Evolutionary conservation across 2,329 filamentous ascomycete species (phyloP), one percentile per base, ranked within the genome.

Genomic region (Fonsecaea monophora): DNA sequence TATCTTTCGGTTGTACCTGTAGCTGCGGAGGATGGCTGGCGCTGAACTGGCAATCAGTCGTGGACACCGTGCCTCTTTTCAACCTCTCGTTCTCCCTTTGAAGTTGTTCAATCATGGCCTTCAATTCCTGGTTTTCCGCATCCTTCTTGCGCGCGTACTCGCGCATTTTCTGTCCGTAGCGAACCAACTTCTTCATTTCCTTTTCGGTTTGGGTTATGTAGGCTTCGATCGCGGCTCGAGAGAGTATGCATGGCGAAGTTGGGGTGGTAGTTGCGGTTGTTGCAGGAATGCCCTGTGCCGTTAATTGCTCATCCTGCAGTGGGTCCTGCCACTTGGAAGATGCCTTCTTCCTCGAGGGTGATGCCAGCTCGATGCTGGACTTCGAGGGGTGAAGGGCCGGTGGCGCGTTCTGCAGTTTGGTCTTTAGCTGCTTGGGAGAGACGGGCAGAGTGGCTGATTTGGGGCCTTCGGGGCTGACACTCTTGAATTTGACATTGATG

Each of bases 121-220:
- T 68, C 42, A 72, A 37, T 32, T 70, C 68, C n/a, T 61, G 58
- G 56, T 71, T 72, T 54, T 72, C 66, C 4, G 67, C 64, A 35
- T 73, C 68, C 53, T 67, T 62, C 21, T 67, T 60, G 9, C 61
- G 57, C 25, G 71, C 71, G 35, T 72, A 71, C 30, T 72, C 69
- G 21, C 67, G 63, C 72, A 71, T 71, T 53, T 71, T 71, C 62
- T 69, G 64, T 10, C 63, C 65, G 55, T 89, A 88, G 35, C 83
- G 80, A 59, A 89, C 82, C 57, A 89, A 79, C 71, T 85, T 87
- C 74, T 83, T 86, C 73, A 88, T 84, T 73, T 89, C 86, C 45
- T 80, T 81, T 67, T 86, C 84, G 40, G 86, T 88, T 56, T 82
- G 84, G 25, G 81, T 79, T 15, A 86, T 80, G 72, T 89, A 89